Conservation (phyloP, 148 eudicot genomes). For the Heliosperma pusillum region DNA sequence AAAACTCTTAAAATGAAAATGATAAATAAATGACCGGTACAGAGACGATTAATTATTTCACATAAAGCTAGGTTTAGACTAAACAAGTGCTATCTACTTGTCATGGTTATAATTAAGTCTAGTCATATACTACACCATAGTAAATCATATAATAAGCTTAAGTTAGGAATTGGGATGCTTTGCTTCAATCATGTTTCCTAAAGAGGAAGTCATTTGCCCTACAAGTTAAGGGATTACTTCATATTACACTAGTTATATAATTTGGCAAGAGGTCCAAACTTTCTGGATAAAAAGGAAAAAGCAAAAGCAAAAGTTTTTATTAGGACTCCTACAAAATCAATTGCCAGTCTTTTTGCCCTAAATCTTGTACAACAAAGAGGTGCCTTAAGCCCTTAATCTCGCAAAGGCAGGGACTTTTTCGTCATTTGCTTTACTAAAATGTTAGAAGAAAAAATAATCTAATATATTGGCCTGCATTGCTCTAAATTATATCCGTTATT, state of each 20-base stretch:
- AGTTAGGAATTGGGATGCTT: neutral
- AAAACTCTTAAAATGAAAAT: no score
- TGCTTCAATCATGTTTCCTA: neutral
- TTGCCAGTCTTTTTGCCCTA: neutral
- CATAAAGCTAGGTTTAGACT: neutral
- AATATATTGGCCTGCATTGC: no score
- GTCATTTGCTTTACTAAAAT: no score
- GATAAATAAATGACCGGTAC: no score
- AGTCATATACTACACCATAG: neutral
- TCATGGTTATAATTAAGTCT: neutral
- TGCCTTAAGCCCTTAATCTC: neutral
- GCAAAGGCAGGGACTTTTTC: no score
- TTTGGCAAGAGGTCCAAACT: neutral
- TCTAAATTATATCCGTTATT: no score
- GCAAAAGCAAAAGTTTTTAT: neutral
- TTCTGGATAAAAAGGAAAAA: neutral
- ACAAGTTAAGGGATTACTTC: neutral
- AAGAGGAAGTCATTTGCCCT: neutral
- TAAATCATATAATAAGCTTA: no score
- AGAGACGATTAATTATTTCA: no score
- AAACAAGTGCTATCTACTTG: neutral
- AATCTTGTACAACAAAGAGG: neutral
- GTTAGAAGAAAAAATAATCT: no score
- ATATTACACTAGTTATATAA: neutral
- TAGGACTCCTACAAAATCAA: no score